A percentile compares a stretch with the other conserved stretches of the same genome.
These are phyloP conservation scores for Melanomma pulvis-pyrius DNA, from an alignment of 495 filamentous ascomycete genomes.

Conservation along the genomic window DNA sequence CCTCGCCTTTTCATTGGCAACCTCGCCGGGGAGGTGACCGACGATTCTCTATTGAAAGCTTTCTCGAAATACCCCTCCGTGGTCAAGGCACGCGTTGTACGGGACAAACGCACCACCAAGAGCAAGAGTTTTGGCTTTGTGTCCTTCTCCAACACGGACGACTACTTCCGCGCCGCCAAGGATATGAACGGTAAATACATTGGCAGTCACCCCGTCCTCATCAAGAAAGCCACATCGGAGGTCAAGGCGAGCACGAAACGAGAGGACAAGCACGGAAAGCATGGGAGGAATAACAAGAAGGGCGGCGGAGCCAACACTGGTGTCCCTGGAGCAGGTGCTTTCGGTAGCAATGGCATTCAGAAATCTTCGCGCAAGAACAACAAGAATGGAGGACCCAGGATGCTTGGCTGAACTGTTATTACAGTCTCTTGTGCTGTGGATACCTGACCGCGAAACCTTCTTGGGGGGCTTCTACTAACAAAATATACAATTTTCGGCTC, in stretches of 20 bases:
- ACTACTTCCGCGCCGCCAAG: conserved; percentile 90
- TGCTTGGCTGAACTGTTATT: conserved; percentile 10
- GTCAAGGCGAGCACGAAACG: conserved; percentile 63
- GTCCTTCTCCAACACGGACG: conserved; percentile 90
- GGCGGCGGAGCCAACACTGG: conserved; percentile 2
- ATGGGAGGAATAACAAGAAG: conserved; percentile 25
- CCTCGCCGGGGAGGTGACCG: conserved; percentile 96
- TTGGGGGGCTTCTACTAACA: not conserved
- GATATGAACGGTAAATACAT: conserved; percentile 99
- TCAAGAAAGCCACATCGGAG: conserved; percentile 88
- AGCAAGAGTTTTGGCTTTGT: conserved; percentile 96
- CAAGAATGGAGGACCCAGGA: conserved; percentile 14
- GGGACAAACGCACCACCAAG: conserved; percentile 94
- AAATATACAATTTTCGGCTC: not conserved
- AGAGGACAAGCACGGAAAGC: conserved; percentile 46
- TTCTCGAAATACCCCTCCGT: conserved; percentile 86
- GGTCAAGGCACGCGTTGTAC: conserved; percentile 89
- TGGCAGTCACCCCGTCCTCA: conserved; percentile 86
- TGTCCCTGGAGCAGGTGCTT: not conserved
- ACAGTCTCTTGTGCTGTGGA: not conserved
- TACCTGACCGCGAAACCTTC: not conserved
- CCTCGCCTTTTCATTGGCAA: conserved; percentile 96
- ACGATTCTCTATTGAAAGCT: conserved; percentile 91
- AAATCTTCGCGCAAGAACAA: conserved; percentile 15
- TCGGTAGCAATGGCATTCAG: conserved; percentile 17